Evolutionary conservation across 2,329 filamentous ascomycete genomes (phyloP), one percentile per base, ranked within the genome.

Genomic region (Penicillium concentricum): DNA sequence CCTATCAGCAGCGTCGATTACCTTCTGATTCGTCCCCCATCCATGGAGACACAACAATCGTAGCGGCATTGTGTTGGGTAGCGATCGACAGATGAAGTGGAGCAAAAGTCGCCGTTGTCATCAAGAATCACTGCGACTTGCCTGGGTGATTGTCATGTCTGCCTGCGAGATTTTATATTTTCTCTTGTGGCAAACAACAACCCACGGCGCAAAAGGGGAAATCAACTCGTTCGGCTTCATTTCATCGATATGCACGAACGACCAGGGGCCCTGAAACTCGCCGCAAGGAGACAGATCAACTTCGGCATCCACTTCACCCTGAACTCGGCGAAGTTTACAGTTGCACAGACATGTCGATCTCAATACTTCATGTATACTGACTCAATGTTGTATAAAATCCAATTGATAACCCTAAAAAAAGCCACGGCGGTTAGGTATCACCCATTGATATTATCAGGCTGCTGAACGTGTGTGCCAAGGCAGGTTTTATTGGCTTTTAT

Each of bases 1-100:
- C 35, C 18, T 47, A 18, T 10, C 22, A 28, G 28, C 41, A 38
- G 4, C 12, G 26, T 18, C 16, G n/a, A 34, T 61, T 22, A 70
- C 66, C 50, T 67, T 65, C 41, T 65, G 54, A 54, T 69, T 71
- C n/a, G 68, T 72, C 4, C 71, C 71, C 64, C 63, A 68, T 22
- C 70, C 70, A 64, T 72, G 71, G 28, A 74, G 66, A 52, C 71
- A 73, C 32, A 72, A 61, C 24, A 74, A 57, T 50, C 64, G 61
- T 52, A 72, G 58, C n/a, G 64, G 63, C 68, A 70, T 70, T 15
- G 32, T 57, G 35, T 28, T 44, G 16, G 44, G 37, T 41, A 32
- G 30, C 16, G 49, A n/a, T 30, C 32, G 34, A 38, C 12, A 42
- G 20, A 28, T 34, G 5, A 18, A 28, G 39, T 13, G 26, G 34